These are phyloP conservation scores for Litsea cubeba DNA, from an alignment of 164 flowering plant species.

Conservation along the genomic window DNA sequence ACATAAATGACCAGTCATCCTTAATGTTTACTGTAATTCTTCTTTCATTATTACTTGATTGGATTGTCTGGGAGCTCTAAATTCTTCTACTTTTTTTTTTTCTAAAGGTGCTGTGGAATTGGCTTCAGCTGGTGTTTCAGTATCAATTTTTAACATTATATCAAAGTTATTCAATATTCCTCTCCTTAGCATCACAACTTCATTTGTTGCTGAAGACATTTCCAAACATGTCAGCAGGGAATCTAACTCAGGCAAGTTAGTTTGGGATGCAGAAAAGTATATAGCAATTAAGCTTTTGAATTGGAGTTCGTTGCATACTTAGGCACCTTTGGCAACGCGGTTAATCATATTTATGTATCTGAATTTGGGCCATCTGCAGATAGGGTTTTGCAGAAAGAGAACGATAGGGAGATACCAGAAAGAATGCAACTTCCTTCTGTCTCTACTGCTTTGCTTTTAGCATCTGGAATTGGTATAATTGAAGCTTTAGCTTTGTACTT, in stretches of 20 bases:
- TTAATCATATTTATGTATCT: background rate
- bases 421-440: conserved; percentile 83
- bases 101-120: conserved; percentile 74
- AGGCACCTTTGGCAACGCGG: background rate
- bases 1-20: too few relatives aligned
- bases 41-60: too few relatives aligned
- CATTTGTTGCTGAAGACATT: conserved; percentile 93
- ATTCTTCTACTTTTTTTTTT: background rate
- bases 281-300: background rate
- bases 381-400: conserved; percentile 18
- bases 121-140: conserved; percentile 95
- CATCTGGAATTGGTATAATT: conserved; percentile 73
- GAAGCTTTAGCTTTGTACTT: conserved; percentile 76
- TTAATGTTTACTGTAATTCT: too few relatives aligned
- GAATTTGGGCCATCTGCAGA: conserved; percentile 18
- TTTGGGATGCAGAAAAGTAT: background rate
- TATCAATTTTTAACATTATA: conserved; percentile 73
- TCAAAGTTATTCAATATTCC: conserved; percentile 97
- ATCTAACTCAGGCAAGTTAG: conserved; percentile 44
- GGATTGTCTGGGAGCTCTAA: background rate
- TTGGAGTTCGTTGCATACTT: background rate
- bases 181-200: conserved; percentile 93
- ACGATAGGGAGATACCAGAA: conserved; percentile 25
- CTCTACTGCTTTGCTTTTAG: conserved; percentile 81
- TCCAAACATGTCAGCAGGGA: conserved; percentile 35